phyloP scores from a whole-genome alignment of 2,329 filamentous ascomycete genomes.

The Phaeosphaeriaceae sp. region DNA sequence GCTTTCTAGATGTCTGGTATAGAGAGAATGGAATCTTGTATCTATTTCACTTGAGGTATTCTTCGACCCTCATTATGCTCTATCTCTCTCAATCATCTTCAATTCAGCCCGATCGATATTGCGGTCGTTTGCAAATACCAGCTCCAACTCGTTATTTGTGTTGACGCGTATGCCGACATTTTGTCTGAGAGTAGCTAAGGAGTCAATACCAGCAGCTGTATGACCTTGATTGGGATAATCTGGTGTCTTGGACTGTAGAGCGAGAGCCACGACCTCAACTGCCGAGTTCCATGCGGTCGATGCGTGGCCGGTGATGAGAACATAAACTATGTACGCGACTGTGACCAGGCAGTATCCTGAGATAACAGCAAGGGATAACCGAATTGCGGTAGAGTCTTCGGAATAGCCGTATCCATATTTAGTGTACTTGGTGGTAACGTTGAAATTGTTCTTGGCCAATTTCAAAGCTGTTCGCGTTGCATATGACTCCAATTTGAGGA shows the following conservation, averaged over 20 bases:
- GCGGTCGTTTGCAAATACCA: constrained; percentile 16
- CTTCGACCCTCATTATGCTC: not conserved
- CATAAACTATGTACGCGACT: constrained; percentile 13
- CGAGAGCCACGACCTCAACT: constrained; percentile 18
- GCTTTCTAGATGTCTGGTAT: not conserved
- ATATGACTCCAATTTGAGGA: not conserved
- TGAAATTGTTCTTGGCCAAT: not conserved
- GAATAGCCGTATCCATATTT: constrained; percentile 12
- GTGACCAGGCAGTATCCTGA: constrained; percentile 11
- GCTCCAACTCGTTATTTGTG: constrained; percentile 9
- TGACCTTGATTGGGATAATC: constrained; percentile 6
- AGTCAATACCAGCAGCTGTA: constrained; percentile 14
- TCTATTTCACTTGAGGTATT: too few species aligned
- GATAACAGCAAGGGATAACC: constrained; percentile 13
- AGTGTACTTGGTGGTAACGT: not conserved
- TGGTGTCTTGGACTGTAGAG: constrained; percentile 19
- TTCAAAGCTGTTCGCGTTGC: not conserved
- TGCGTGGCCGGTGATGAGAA: constrained; percentile 14
- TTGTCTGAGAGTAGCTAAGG: constrained; percentile 14
- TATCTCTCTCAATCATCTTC: constrained; percentile 8
- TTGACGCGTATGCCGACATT: constrained; percentile 20
- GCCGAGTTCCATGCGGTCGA: constrained; percentile 21
- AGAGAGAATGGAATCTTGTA: too few species aligned
- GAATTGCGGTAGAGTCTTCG: not conserved
- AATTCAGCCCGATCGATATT: not conserved